Evolutionary conservation across 805 yeast species (phyloP), one percentile per base, ranked within the genome.

Genomic region (Candida maesae): DNA sequence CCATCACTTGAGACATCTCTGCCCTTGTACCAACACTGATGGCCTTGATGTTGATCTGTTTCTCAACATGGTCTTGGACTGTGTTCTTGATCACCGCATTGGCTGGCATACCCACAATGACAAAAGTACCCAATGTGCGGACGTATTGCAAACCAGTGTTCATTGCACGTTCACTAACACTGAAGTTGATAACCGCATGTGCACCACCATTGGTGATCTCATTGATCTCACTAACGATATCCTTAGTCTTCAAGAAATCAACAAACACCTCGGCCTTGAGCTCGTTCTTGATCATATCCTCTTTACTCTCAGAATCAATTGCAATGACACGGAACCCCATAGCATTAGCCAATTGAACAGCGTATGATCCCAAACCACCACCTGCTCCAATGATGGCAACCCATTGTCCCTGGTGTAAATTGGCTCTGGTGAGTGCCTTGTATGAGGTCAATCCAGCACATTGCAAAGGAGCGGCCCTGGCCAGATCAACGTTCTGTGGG

Each of bases 391-490:
- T 76, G 46, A 83, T 70, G 42, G 78, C 77, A 47, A 80, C 83
- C 81, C 83, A 82, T 61, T 83, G 79, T 52, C 90, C 89, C 25
- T 87, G 70, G 39, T 53, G 52, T 43, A 74, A 58, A 42, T 67
- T 61, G 35, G 84, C 79, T 40, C 76, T 71, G 65, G 77, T 78
- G 57, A 79, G 67, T 12, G 83, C 84, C 67, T 78, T 78, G 73
- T 77, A 79, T 32, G 75, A 83, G 27, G 84, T 86, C 63, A 86
- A 74, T 60, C 95, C 95, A 17, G 95, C 95, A 68, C 84, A 79
- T 59, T 78, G 66, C 50, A 79, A 67, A 42, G 84, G 84, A 25
- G 82, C 78, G 36, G 74, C 73, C 49, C 66, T 61, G 37, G 77
- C 73, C 53, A 75, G 66, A 51, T 76, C 78, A 36, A 74, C 61